Evolutionary conservation across 2,329 filamentous ascomycete species (phyloP), one percentile per base, ranked within the genome.

Genomic region (Triangularia setosa): DNA sequence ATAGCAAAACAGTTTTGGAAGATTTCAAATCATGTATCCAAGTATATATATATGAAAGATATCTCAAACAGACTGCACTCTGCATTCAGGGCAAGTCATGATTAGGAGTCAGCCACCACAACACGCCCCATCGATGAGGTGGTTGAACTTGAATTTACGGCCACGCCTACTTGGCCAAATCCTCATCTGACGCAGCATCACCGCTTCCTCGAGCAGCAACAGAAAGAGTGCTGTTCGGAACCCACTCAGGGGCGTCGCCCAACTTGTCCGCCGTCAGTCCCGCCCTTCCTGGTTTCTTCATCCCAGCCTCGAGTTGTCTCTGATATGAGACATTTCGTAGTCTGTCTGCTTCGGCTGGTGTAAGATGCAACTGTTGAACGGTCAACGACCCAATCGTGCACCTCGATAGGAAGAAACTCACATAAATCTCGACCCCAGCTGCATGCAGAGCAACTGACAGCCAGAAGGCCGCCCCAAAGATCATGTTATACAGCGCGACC

Each of bases 271-370:
- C 75, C 1, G 79, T 81, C 48, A 81, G 69, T 1, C 82, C 83
- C 2, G 78, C 77, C 23, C 77, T 77, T 0, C 81, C 83, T 0
- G 84, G 80, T n/a, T 79, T 76, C 53, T 72, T 77, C 73, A 82
- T 79, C 0, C 84, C 84, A 4, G 81, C 79, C 66, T 83, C 83
- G 6, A 85, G 66, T 68, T 88, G 85, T 53, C 80, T 76, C 70
- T 85, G 79, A 68, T 84, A 86, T 5, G 81, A 84, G 1, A 87
- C 77, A n/a, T 79, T 76, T 11, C 85, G 78, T 56, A 88, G 73
- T 5, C 85, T 76, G 54, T 86, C 77, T 0, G 76, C 75, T 69
- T 88, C 85, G 12, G 72, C 77, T 0, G 84, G 83, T 0, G 85
- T 88, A 21, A 85, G 72, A 2, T 72, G 75, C 23, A 87, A 73